phyloP scores from a whole-genome alignment of 139 green algal species.

The Eudorina sp. region DNA sequence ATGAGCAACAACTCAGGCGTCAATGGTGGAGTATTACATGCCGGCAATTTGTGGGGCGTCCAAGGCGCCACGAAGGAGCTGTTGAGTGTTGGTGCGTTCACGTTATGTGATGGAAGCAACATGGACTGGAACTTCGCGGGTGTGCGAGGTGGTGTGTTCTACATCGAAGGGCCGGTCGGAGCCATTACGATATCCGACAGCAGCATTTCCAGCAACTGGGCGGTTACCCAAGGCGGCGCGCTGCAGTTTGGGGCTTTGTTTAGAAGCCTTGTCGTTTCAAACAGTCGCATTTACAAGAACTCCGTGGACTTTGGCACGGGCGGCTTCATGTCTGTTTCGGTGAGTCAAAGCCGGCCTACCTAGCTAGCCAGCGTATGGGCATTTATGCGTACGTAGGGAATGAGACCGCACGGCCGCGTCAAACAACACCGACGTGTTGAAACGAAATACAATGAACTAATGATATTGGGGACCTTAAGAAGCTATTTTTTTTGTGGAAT shows the following conservation, averaged over 20 bases:
- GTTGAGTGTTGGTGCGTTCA: neutral
- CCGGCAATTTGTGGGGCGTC: neutral
- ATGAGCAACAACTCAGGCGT: neutral
- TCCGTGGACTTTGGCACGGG: neutral
- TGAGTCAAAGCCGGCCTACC: neutral
- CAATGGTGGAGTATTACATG: neutral
- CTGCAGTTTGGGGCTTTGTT: neutral
- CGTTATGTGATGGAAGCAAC: neutral
- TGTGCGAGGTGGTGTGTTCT: neutral
- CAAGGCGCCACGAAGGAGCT: neutral
- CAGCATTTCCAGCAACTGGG: neutral
- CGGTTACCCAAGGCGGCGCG: neutral
- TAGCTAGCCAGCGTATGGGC: no score
- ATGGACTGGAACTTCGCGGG: neutral
- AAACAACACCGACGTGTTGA: no score
- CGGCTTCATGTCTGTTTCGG: neutral
- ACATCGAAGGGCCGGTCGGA: neutral
- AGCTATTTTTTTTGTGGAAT: no score
- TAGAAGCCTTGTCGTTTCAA: neutral
- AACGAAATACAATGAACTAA: no score
- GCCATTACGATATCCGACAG: neutral
- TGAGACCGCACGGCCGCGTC: no score
- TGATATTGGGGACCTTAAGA: no score
- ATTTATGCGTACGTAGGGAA: no score
- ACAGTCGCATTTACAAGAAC: neutral